These are phyloP conservation scores for Floccularia luteovirens DNA, from an alignment of 768 basidiomycete genomes.

Conservation along the genomic window DNA sequence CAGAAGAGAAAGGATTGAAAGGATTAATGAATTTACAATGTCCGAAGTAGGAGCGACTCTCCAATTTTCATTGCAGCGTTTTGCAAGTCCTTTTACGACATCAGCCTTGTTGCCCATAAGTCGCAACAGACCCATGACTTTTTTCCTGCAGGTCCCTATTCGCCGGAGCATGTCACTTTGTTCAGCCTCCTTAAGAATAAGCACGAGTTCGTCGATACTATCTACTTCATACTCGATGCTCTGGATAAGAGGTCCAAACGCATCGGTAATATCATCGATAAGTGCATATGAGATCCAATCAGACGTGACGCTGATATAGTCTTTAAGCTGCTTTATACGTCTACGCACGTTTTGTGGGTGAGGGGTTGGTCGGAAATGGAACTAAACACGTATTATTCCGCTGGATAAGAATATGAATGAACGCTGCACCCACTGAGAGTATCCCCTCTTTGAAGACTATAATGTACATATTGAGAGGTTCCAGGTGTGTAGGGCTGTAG, in stretches of 20 bases:
- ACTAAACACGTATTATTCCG: slow-evolving; percentile 34
- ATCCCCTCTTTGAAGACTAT: slow-evolving; percentile 98
- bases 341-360: slow-evolving; percentile 97
- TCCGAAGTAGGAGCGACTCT: slow-evolving; percentile 96
- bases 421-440: slow-evolving; percentile 58
- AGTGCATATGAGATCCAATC: slow-evolving; percentile 99
- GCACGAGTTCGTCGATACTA: slow-evolving; percentile 94
- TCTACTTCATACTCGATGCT: slow-evolving; percentile 99
- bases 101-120: slow-evolving; percentile 99
- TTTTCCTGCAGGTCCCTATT: slow-evolving; percentile 97
- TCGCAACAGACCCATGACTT: slow-evolving; percentile 95
- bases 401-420: slow-evolving; percentile 1
- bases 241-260: slow-evolving; percentile 97
- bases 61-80: slow-evolving; percentile 99
- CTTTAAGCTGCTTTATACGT: slow-evolving; percentile 97
- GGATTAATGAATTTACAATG: slow-evolving; percentile 49
- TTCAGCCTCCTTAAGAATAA: slow-evolving; percentile 92
- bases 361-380: slow-evolving; percentile 95
- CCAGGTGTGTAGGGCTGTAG: slow-evolving; percentile 94
- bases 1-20: slow-evolving; percentile 1
- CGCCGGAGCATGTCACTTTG: slow-evolving; percentile 97
- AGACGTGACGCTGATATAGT: slow-evolving; percentile 97
- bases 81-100: slow-evolving; percentile 97
- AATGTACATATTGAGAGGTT: slow-evolving; percentile 99
- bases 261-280: slow-evolving; percentile 99